Evolutionary conservation across 2,329 filamentous ascomycete species (phyloP).

Genomic region (Pleomassaria siparia): DNA sequence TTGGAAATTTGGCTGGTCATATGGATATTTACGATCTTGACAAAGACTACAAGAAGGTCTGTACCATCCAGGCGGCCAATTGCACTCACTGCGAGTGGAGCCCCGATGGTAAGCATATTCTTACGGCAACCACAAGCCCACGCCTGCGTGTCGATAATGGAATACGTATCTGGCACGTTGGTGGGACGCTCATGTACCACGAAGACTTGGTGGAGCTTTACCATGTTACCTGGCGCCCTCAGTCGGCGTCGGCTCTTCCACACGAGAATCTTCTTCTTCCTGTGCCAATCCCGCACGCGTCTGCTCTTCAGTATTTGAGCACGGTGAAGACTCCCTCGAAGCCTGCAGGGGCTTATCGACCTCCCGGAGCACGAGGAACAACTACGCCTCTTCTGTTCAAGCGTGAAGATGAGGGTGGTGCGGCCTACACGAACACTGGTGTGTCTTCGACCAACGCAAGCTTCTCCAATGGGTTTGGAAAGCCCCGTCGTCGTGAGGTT

Average conservation of each 20-base stretch:
- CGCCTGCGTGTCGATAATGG: constrained; percentile 96
- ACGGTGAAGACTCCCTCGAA: constrained; percentile 94
- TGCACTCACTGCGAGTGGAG: constrained; percentile 97
- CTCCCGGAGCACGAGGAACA: constrained; percentile 86
- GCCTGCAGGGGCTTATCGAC: constrained; percentile 93
- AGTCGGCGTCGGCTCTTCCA: constrained; percentile 61
- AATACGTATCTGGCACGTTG: constrained; percentile 90
- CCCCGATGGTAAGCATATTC: constrained; percentile 89
- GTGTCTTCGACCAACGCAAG: constrained; percentile 60
- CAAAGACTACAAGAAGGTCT: constrained; percentile 89
- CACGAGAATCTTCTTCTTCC: constrained; percentile 71
- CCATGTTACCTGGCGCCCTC: constrained; percentile 81
- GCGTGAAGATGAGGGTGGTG: constrained; percentile 94
- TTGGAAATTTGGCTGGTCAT: constrained; percentile 95
- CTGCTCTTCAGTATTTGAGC: constrained; percentile 77
- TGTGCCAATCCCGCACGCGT: constrained; percentile 77
- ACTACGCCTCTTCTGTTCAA: constrained; percentile 92
- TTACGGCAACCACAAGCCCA: constrained; percentile 97
- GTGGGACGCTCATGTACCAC: constrained; percentile 87
- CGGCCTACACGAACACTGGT: constrained; percentile 82
- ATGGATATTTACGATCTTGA: constrained; percentile 97
- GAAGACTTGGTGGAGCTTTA: constrained; percentile 95
- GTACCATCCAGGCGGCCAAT: constrained; percentile 93
- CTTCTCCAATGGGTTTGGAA: constrained; percentile 76
- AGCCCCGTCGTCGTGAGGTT: constrained; percentile 71